Percentiles rank a stretch among this genome's conserved stretches.
phyloP scores from a whole-genome alignment of 163 green algal species.

The Scenedesmus sp. region DNA sequence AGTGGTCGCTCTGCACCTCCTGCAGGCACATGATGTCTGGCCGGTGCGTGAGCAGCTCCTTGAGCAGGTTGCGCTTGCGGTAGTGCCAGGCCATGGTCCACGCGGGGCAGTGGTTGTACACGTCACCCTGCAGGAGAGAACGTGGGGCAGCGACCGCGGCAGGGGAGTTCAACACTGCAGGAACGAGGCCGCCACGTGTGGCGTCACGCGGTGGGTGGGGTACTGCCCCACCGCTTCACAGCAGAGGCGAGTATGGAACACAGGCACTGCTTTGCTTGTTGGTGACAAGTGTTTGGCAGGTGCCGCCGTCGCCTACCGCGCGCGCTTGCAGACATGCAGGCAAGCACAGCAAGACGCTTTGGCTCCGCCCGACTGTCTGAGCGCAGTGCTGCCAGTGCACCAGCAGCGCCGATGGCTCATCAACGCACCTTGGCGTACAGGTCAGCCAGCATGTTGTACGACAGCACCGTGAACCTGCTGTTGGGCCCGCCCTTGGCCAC shows the following conservation, averaged over 20 bases:
- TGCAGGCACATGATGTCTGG: conserved; percentile 98
- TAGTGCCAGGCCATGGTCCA: conserved; percentile 96
- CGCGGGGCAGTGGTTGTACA: conserved; percentile 87
- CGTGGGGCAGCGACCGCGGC: not conserved
- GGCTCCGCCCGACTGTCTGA: too few relatives aligned
- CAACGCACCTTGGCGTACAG: conserved; percentile 93
- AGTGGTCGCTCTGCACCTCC: conserved; percentile 98
- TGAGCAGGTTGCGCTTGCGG: conserved; percentile 92
- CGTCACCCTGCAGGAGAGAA: conserved; percentile 78
- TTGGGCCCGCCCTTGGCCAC: conserved; percentile 25
- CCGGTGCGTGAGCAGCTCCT: conserved; percentile 89
- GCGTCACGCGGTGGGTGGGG: not conserved
- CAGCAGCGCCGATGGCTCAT: not conserved
- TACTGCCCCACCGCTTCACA: too few relatives aligned
- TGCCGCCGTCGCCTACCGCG: too few relatives aligned
- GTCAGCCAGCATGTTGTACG: conserved; percentile 98
- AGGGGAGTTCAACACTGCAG: not conserved
- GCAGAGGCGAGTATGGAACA: too few relatives aligned
- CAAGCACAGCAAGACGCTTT: too few relatives aligned
- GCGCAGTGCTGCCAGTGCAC: not conserved
- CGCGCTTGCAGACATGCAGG: too few relatives aligned
- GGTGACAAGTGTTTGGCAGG: too few relatives aligned
- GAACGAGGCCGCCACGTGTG: not conserved
- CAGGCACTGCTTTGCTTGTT: too few relatives aligned
- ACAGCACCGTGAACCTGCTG: conserved; percentile 93